Evolutionary conservation across 2,329 filamentous ascomycete genomes (phyloP).

Genomic region (Penicillium sp.): DNA sequence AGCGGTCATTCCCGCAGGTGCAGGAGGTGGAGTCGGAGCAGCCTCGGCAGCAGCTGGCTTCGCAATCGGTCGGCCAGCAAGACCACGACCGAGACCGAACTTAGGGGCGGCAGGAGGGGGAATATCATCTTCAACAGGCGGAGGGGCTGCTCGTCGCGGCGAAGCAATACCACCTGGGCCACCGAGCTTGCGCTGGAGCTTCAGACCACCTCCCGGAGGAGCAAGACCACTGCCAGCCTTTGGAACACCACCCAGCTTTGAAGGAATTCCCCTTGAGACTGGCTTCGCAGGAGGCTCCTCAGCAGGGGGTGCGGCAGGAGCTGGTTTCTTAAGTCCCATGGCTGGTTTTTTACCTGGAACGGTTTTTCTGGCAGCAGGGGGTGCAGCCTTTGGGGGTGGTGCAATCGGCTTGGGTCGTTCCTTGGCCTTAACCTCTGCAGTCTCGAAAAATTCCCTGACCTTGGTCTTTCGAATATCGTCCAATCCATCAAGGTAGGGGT

Average conservation of each 20-base stretch:
- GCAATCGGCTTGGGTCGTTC: conserved; percentile 80
- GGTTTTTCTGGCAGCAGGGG: conserved; percentile 58
- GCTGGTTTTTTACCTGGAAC: conserved; percentile 53
- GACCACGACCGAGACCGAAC: conserved; percentile 67
- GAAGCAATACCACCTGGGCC: conserved; percentile 42
- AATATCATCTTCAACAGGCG: conserved; percentile 45
- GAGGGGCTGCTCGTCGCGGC: conserved; percentile 46
- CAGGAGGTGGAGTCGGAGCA: conserved; percentile 45
- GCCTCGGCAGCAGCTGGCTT: conserved; percentile 60
- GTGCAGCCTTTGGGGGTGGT: conserved; percentile 57
- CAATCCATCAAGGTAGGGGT: conserved; percentile 81
- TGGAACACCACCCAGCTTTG: conserved; percentile 47
- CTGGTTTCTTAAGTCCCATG: conserved; percentile 49
- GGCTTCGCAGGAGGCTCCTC: conserved; percentile 44
- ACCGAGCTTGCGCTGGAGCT: conserved; percentile 44
- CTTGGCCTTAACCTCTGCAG: conserved; percentile 80
- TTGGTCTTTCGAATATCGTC: conserved; percentile 96
- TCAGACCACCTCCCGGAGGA: conserved; percentile 43
- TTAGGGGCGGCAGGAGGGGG: conserved; percentile 48
- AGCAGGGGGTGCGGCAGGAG: conserved; percentile 35
- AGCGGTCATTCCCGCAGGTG: conserved; percentile 62
- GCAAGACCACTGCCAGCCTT: conserved; percentile 40
- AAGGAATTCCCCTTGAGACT: conserved; percentile 39
- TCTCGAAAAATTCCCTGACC: conserved; percentile 86
- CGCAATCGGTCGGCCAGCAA: conserved; percentile 79